Evolutionary conservation across 169 alveolate genomes (phyloP), one percentile per base, ranked within the genome.

Genomic region (Plasmodium coatneyi): DNA sequence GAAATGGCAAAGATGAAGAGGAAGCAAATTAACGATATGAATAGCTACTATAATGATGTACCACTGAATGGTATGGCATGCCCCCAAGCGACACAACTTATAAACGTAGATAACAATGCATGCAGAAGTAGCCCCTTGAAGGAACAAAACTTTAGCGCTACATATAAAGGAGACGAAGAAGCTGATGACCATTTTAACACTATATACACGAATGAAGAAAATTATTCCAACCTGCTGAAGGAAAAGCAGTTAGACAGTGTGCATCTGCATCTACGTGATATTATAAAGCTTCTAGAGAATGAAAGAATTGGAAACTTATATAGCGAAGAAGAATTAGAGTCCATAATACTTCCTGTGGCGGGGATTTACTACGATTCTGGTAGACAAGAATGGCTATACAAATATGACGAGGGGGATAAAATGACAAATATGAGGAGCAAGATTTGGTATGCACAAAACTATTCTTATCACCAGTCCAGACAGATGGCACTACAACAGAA

Each of bases 281-380:
- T 89, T 79, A 80, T 89, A 79, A 78, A 43, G 16, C 71, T 89
- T 14, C 71, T 89, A 78, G 94, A 89, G 32, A 89, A 89, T 25
- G 92, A 91, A 71, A 80, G 56, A 71, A 81, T 91, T 16, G 95
- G 83, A 71, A 81, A 81, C 56, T 52, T 91, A 71, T 91, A 91
- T 74, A 52, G 80, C 12, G 92, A 80, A 71, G 92, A 91, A 49
- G 95, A 91, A 72, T 71, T 91, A 71, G 78, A 91, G n/a, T 22
- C 71, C 25, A 66, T 80, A 91, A 43, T 91, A 78, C 32, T 80
- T 71, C 92, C 91, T 34, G 46, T 91, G 19, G 28, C 25, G 39
- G 92, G 74, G 14, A 46, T 91, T 46, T 91, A 91, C 78, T 91
- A 81, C 82, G 91, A 80, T 91, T 4, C 60, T 19, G 56, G n/a